Conservation (phyloP, 2,329 filamentous ascomycete species). For the Exophiala lecanii-corni region DNA sequence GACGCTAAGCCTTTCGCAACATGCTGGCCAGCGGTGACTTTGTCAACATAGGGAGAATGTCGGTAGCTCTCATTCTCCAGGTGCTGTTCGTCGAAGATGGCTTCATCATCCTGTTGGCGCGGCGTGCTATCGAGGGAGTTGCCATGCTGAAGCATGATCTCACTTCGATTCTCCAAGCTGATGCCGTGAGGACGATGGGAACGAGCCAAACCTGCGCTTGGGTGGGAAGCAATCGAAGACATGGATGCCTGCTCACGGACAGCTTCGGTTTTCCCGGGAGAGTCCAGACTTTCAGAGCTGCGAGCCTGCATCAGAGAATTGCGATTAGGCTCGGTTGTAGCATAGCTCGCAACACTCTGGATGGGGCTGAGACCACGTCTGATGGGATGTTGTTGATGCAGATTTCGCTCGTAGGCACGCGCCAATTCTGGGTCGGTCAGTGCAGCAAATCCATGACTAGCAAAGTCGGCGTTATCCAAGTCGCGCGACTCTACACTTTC, state of each 20-base stretch:
- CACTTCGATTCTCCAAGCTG: constrained; percentile 48
- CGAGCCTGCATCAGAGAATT: constrained; percentile 51
- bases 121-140: constrained; percentile 11
- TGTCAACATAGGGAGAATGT: constrained; percentile 51
- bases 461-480: constrained; percentile 32
- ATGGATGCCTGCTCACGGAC: constrained; percentile 46
- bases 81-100: constrained; percentile 47
- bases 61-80: constrained; percentile 57
- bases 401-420: constrained; percentile 47
- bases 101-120: constrained; percentile 37
- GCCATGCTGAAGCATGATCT: constrained; percentile 44
- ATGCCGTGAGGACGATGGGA: constrained; percentile 49
- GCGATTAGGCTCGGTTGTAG: constrained; percentile 59
- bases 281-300: constrained; percentile 57
- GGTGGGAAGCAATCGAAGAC: constrained; percentile 53
- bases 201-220: constrained; percentile 51
- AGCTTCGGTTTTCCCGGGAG: constrained; percentile 45
- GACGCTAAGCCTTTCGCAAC: constrained; percentile 65
- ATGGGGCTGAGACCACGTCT: constrained; percentile 78
- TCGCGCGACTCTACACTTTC: constrained; percentile 39
- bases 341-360: constrained; percentile 85
- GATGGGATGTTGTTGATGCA: constrained; percentile 61
- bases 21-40: constrained; percentile 61
- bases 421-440: constrained; percentile 37
- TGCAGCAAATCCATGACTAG: constrained; percentile 23